A percentile compares a stretch with the other conserved stretches of the same genome.
Evolutionary conservation across 164 flowering plant species (phyloP).

Genomic region (Hamamelis virginiana): DNA sequence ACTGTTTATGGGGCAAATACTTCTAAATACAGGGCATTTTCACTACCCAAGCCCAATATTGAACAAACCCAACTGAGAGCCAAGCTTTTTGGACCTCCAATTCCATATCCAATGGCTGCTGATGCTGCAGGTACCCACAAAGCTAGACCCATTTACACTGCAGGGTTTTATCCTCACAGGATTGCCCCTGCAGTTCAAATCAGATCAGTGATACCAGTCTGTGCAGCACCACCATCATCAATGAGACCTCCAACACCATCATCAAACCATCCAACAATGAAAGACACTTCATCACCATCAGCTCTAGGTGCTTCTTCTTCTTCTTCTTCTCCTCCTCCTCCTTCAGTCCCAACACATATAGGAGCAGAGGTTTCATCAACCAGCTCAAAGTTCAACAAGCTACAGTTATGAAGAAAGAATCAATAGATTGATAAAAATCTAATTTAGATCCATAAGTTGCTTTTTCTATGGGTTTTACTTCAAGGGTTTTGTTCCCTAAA

Average conservation of each 20-base stretch:
- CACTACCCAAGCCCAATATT: constrained; percentile 4
- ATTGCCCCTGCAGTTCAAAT: constrained; percentile 54
- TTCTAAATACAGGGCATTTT: constrained; percentile 15
- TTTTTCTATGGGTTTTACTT: neutral
- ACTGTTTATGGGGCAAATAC: constrained; percentile 2
- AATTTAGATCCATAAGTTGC: neutral
- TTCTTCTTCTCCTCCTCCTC: constrained; percentile 7
- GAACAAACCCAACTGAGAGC: constrained; percentile 14
- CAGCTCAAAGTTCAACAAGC: constrained; percentile 10
- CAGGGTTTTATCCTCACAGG: constrained; percentile 25
- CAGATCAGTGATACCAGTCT: constrained; percentile 51
- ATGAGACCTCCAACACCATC: constrained; percentile 9
- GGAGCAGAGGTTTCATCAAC: constrained; percentile 15
- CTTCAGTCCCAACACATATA: constrained; percentile 7
- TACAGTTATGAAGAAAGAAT: constrained; percentile 17
- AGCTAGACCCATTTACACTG: constrained; percentile 16
- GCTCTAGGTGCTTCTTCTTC: constrained; percentile 3
- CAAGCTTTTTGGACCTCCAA: constrained; percentile 11
- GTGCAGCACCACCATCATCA: constrained; percentile 46
- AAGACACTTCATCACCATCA: constrained; percentile 18
- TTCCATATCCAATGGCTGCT: constrained; percentile 4
- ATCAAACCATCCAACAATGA: constrained; percentile 16
- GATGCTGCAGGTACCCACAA: neutral
- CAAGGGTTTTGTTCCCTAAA: constrained; percentile 5
- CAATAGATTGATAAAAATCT: neutral